Base-by-base conservation (phyloP, 2,329 filamentous ascomycete species). In the Myotisia sp. region DNA sequence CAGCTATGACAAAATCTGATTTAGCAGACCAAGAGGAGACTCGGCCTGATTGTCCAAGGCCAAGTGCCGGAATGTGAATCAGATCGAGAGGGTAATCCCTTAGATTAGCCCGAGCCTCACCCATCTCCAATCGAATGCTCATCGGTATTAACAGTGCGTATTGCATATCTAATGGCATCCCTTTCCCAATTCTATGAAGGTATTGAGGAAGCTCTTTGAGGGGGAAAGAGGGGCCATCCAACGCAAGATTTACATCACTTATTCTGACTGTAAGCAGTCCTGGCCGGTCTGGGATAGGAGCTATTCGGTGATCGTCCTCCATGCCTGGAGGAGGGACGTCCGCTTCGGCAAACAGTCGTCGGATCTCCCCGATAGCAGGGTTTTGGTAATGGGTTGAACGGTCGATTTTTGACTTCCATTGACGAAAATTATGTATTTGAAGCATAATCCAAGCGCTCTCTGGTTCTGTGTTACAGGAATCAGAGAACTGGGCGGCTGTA, bases 211-310 rank as follows among this genome's bases (percentile, higher is more conserved):
- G 74, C 8, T 93, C 76, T 2, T 73, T 67, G 39, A 92, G 63
- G 0, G 85, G 79, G 52, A 98, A 98, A 0, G 82, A 87, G 1
- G 90, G 90, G 53, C 93, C 94, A 56, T 95, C 90, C 39, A 98
- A 67, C 20, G 75, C 65, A 36, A 98, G 68, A 42, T 87, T 79
- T 20, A 98, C 64, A 52, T 98, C 87, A 40, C 76, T 84, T 44
- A 95, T 75, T 27, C 83, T 62, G 4, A 82, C 68, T 3, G 78
- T 71, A 74, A 92, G 78, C 9, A 98, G 65, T 5, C 81, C 80
- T 10, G 90, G 87, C 18, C 90, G 71, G 43, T 83, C 75, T 3
- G 85, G 85, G 34, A 94, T 77, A 33, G 83, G 77, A 6, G 98
- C 68, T 34, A 98, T 82, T 21, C 73, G 79, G 56, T 98, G 90